Evolutionary conservation across 164 flowering plant genomes (phyloP).

Genomic region (Stephania japonica): DNA sequence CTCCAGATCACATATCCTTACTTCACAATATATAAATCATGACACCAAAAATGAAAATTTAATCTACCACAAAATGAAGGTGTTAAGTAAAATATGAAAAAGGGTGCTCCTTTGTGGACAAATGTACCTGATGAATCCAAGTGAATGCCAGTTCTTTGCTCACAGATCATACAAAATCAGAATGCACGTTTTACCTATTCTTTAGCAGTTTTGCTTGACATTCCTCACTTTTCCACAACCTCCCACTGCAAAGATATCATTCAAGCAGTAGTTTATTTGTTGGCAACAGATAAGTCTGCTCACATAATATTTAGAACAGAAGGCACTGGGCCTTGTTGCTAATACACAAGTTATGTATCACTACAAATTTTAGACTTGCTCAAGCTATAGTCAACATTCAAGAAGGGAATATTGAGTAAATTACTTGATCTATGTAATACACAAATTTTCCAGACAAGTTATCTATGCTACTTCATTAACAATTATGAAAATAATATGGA

Average conservation of each 20-base stretch:
- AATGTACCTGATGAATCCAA: background rate
- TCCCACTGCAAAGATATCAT: background rate
- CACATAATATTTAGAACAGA: background rate
- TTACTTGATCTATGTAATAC: too few relatives aligned
- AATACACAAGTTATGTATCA: background rate
- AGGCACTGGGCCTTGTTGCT: background rate
- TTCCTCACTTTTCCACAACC: background rate
- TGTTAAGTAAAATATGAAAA: background rate
- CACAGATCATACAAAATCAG: background rate
- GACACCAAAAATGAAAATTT: background rate
- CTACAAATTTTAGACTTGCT: too few relatives aligned
- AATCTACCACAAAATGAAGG: background rate
- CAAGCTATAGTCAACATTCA: too few relatives aligned
- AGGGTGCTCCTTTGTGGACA: background rate
- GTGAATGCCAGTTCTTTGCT: background rate
- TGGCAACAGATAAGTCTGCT: background rate
- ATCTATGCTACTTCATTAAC: too few relatives aligned
- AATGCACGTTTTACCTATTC: background rate
- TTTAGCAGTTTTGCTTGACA: background rate
- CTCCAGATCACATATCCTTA: background rate
- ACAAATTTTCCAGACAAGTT: too few relatives aligned
- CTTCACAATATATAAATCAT: background rate
- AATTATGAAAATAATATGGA: too few relatives aligned
- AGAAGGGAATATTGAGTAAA: too few relatives aligned
- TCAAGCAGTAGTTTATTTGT: background rate